Evolutionary conservation across 2,329 filamentous ascomycete genomes (phyloP), one percentile per base, ranked within the genome.

Genomic region (Cercospora sp.): DNA sequence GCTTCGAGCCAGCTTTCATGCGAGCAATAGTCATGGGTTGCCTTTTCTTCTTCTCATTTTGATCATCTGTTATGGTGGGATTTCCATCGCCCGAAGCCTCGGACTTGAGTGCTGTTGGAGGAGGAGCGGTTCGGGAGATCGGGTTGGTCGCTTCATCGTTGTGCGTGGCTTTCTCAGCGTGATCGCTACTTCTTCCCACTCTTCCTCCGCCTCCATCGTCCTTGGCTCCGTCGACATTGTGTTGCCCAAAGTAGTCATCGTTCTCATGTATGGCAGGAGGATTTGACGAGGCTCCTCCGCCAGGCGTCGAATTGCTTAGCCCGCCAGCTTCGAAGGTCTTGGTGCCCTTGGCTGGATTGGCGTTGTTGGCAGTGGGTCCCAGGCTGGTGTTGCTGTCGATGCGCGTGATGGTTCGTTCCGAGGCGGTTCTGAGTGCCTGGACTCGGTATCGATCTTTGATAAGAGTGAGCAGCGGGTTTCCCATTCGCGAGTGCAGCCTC

Each of bases 11-110:
- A 72, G 84, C 79, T 70, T 80, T 83, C 73, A 87, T 81, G 73
- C 87, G 84, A 66, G 80, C 77, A 16, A 64, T 67, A 26, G 81
- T 69, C 69, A 88, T 79, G 72, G 81, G 80, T 67, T 79, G 79
- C 78, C 84, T 83, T 43, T 74, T 67, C 51, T 73, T 68, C 34
- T 70, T 66, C 63, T 76, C 76, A 28, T 74, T 72, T 68, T 60
- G 67, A 30, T 76, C 70, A 66, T 75, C 51, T 65, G 77, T 80
- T 86, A 87, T 73, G 85, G 85, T 63, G 85, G 85, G 62, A 85
- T 83, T 69, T 83, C 81, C 77, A 82, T 80, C 77, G 83, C 84
- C 80, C 81, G 82, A 79, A 82, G 76, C 77, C 78, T 82, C 77
- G 80, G 83, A 82, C 80, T 82, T 80, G 78, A 79, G 63, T 75